Base-by-base conservation (phyloP, 164 flowering plant genomes). In the Echeveria elegans region DNA sequence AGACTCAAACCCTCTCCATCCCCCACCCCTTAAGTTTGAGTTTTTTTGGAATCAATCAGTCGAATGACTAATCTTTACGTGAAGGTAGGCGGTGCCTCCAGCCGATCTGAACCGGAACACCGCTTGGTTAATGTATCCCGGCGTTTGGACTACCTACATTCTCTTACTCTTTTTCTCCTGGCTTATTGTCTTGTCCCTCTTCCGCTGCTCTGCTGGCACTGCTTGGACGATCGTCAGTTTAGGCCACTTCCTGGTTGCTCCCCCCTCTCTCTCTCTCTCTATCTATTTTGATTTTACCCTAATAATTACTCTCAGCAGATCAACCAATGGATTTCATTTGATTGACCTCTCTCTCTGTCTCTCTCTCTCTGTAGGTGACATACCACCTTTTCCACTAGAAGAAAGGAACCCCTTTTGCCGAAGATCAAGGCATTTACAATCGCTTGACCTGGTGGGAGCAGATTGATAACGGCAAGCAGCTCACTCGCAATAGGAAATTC, bases 361-460 rank as follows among this genome's bases (percentile, higher is more conserved):
- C 16, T 29, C 53, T 19, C 43, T 24, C 34, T 76, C 24, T 24
- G 64, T 76, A 84, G 88, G 74, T 84, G 18, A 82, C 86, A 16
- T 85, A 79, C 66, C 82, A 82, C 37, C 83, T 67, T 69, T 86
- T 86, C 69, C 88, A 85, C 63, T 86, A 88, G 91, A 85, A 82
- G 79, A 86, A 86, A 66, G 87, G 91, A 69, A 85, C 91, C 52
- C 91, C 91, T 34, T 86, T 86, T 79, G 82, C 86, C 69, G 91
- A 84, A 69, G 91, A 86, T 58, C 91, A 86, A 74, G 91, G 88
- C 43, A 81, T 85, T 43, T 86, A 85, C 75, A 86, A 86, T 77
- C 74, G 85, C 15, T 77, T 86, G 78, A 86, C 88, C 29, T 86
- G 91, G 91, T 86, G 91, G 91, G 91, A 86, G 85, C 91, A 84